A percentile compares a stretch with the other conserved stretches of the same genome.
These are phyloP conservation scores for Colletotrichum gigasporum DNA, from an alignment of 2,329 filamentous ascomycete genomes.

Conservation along the genomic window DNA sequence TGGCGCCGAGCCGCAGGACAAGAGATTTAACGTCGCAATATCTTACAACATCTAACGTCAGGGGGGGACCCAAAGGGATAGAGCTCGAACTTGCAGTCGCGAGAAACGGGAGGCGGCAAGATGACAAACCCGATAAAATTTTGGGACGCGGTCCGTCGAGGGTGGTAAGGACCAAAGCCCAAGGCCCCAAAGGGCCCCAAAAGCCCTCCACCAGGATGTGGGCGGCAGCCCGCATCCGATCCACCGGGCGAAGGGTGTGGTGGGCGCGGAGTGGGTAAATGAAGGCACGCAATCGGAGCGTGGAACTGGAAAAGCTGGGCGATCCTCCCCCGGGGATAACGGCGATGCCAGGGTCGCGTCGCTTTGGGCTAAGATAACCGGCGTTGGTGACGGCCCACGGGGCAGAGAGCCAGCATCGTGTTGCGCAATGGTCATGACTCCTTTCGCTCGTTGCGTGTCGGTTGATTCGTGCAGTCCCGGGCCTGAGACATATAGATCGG, in stretches of 20 bases:
- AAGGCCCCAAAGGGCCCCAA: no score
- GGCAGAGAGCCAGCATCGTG: neutral
- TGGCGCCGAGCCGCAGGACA: conserved; percentile 6
- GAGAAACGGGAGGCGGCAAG: neutral
- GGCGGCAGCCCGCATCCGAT: conserved; percentile 26
- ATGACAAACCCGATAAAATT: conserved; percentile 7
- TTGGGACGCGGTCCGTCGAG: neutral
- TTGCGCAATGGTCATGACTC: neutral
- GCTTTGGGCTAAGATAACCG: conserved; percentile 19
- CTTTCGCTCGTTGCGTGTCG: neutral
- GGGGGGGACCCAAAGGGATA: neutral
- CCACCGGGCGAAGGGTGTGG: conserved; percentile 10
- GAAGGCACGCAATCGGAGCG: conserved; percentile 26
- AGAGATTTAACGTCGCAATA: neutral
- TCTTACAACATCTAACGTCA: conserved; percentile 1
- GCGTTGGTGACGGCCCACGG: neutral
- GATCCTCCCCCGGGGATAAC: conserved; percentile 21
- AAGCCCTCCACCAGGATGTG: no score
- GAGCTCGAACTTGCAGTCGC: neutral
- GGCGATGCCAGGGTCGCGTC: conserved; percentile 7
- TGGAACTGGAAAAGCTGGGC: conserved; percentile 1
- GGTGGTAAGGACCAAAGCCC: neutral
- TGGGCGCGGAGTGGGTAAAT: conserved; percentile 21
- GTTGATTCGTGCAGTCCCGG: neutral
- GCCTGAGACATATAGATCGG: neutral